phyloP scores from a whole-genome alignment of 2,329 filamentous ascomycete species.

The Aspergillus neotritici region DNA sequence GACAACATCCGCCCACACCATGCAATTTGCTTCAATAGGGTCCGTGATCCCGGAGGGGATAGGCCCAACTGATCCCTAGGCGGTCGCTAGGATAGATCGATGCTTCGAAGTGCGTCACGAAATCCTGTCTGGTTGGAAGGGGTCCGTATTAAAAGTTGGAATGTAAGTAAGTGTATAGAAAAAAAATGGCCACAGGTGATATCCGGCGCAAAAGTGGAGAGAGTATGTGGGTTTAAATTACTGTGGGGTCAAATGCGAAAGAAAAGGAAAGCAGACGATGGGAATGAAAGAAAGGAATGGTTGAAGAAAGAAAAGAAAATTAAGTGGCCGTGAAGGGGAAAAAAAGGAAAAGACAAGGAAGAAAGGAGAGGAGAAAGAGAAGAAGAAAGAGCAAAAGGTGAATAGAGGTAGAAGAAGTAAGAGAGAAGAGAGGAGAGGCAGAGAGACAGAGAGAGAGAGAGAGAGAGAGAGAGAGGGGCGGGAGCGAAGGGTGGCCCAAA shows the following conservation, averaged over 20 bases:
- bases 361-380: slow-evolving; percentile 8
- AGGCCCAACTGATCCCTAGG: slow-evolving; percentile 1
- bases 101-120: slow-evolving; percentile 10
- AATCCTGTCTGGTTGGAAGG: slow-evolving; percentile 7
- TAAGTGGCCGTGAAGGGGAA: slow-evolving; percentile 13
- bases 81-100: slow-evolving; percentile 8
- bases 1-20: slow-evolving; percentile 37
- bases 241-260: slow-evolving; percentile 33
- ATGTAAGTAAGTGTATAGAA: not conserved
- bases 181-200: not conserved
- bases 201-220: not conserved
- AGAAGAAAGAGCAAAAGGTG: slow-evolving; percentile 12
- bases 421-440: slow-evolving; percentile 14
- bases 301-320: slow-evolving; percentile 7
- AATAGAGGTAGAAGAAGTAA: slow-evolving; percentile 11
- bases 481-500: slow-evolving; percentile 19
- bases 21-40: slow-evolving; percentile 9
- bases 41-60: slow-evolving; percentile 1
- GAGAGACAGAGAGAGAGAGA: slow-evolving; percentile 12
- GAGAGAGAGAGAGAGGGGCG: slow-evolving; percentile 14
- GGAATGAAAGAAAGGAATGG: slow-evolving; percentile 17
- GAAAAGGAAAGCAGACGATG: slow-evolving; percentile 13
- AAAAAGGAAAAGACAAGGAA: slow-evolving; percentile 11
- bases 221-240: slow-evolving; percentile 20
- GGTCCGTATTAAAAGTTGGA: slow-evolving; percentile 5